Percentiles rank a stretch among this genome's conserved stretches.
Evolutionary conservation across 176 grass and related monocot genomes (phyloP).

Genomic region (Thinopyrum elongatum): DNA sequence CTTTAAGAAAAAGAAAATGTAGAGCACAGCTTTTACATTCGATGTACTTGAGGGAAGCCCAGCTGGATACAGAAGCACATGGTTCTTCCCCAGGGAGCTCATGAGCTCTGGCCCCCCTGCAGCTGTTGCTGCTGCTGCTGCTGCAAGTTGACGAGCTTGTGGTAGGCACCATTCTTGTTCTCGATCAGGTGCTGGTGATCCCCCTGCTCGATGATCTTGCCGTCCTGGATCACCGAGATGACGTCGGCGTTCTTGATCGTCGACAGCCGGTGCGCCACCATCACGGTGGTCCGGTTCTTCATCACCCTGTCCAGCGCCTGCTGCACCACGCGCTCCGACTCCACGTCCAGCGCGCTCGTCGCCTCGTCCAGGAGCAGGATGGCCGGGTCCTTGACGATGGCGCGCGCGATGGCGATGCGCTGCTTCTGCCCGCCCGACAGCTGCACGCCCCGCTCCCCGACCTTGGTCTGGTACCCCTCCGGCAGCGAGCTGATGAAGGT

Average conservation of each 20-base stretch:
- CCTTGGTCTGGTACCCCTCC: constrained; percentile 84
- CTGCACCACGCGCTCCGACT: constrained; percentile 91
- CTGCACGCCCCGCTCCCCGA: constrained; percentile 90
- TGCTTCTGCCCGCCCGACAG: constrained; percentile 92
- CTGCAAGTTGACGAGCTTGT: constrained; percentile 84
- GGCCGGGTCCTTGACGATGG: constrained; percentile 75
- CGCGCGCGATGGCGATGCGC: constrained; percentile 92
- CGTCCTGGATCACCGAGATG: constrained; percentile 90
- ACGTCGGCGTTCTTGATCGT: constrained; percentile 88
- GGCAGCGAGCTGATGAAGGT: constrained; percentile 93
- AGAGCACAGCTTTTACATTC: constrained; percentile 3
- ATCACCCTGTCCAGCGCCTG: constrained; percentile 80
- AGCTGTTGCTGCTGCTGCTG: constrained; percentile 55
- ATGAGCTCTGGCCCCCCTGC: constrained; percentile 28
- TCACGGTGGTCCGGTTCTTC: constrained; percentile 85
- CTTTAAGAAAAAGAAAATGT: constrained; percentile 20
- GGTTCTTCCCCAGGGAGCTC: neutral
- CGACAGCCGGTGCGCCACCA: constrained; percentile 90
- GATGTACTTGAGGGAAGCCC: neutral
- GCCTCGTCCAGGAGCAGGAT: constrained; percentile 93
- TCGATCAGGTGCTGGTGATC: constrained; percentile 60
- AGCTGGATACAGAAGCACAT: neutral
- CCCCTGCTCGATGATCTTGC: constrained; percentile 89
- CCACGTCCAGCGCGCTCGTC: constrained; percentile 86
- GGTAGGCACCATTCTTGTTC: constrained; percentile 75